Conservation (phyloP, 2,329 filamentous ascomycete genomes). For the Colletotrichum gloeosporioides region DNA sequence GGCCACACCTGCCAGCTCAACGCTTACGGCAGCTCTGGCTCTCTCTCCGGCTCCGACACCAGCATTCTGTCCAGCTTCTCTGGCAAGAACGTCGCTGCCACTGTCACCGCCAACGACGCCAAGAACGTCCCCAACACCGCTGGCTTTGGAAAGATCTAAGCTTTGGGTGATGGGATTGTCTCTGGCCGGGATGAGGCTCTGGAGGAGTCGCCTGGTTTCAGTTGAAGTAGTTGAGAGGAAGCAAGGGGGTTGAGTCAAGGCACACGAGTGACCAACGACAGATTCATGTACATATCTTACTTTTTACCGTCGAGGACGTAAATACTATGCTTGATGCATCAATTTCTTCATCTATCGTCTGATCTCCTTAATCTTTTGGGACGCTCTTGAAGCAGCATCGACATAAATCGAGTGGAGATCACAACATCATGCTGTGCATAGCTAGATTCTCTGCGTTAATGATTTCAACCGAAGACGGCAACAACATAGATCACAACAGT, state of each 20-base stretch:
- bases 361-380: accelerated
- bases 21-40: constrained; percentile 46
- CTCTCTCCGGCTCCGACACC: constrained; percentile 46
- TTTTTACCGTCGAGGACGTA: neutral
- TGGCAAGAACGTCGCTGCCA: constrained; percentile 45
- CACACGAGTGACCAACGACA: neutral
- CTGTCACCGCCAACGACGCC: constrained; percentile 37
- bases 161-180: neutral
- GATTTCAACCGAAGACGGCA: too few relatives aligned
- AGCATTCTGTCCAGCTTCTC: constrained; percentile 50
- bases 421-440: too few relatives aligned
- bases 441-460: too few relatives aligned
- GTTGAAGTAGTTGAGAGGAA: neutral
- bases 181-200: neutral
- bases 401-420: accelerated
- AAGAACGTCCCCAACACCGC: constrained; percentile 43
- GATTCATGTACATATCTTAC: constrained; percentile 17
- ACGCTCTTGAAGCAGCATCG: too few relatives aligned
- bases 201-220: neutral
- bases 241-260: neutral
- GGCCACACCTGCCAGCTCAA: constrained; percentile 58
- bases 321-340: constrained; percentile 20
- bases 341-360: neutral
- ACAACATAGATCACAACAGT: too few relatives aligned
- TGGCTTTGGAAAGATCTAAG: constrained; percentile 51